Evolutionary conservation across 768 basidiomycete species (phyloP).

Genomic region (Coprinopsis marcescibilis): DNA sequence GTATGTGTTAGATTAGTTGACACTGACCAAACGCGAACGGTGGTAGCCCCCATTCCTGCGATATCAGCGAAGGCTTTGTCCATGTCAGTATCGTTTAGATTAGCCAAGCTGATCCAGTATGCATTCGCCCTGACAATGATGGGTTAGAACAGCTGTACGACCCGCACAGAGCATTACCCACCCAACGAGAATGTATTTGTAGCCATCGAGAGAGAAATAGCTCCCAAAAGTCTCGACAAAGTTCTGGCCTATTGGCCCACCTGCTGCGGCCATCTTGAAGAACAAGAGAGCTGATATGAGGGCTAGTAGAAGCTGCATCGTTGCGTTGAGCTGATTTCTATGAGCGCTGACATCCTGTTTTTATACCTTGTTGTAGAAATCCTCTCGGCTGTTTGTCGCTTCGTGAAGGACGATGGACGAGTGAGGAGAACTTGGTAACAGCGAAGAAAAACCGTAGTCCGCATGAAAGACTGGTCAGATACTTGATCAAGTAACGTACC

Average conservation of each 20-base stretch:
- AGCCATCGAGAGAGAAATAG: slow-evolving; percentile 46
- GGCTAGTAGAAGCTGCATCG: slow-evolving; percentile 1
- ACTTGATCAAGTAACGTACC: slow-evolving; percentile 2
- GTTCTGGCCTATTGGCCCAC: neutral
- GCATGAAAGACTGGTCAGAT: neutral
- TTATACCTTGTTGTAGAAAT: neutral
- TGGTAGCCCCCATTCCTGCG: slow-evolving; percentile 42
- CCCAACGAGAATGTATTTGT: slow-evolving; percentile 39
- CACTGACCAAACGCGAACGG: slow-evolving; percentile 41
- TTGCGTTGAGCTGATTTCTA: neutral
- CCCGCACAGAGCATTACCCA: neutral
- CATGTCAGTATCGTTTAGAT: slow-evolving; percentile 40
- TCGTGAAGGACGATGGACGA: neutral
- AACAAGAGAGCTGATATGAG: neutral
- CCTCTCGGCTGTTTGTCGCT: neutral
- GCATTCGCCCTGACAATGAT: slow-evolving; percentile 35
- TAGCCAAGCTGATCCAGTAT: slow-evolving; percentile 51
- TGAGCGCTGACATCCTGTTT: neutral
- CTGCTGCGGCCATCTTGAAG: neutral
- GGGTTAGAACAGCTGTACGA: neutral
- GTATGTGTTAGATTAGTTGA: neutral
- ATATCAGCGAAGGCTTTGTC: slow-evolving; percentile 46
- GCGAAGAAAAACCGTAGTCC: slow-evolving; percentile 2
- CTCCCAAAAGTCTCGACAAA: slow-evolving; percentile 46
- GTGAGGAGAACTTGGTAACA: neutral